Evolutionary conservation across 768 basidiomycete species (phyloP).

Genomic region (Boletus insuetus): DNA sequence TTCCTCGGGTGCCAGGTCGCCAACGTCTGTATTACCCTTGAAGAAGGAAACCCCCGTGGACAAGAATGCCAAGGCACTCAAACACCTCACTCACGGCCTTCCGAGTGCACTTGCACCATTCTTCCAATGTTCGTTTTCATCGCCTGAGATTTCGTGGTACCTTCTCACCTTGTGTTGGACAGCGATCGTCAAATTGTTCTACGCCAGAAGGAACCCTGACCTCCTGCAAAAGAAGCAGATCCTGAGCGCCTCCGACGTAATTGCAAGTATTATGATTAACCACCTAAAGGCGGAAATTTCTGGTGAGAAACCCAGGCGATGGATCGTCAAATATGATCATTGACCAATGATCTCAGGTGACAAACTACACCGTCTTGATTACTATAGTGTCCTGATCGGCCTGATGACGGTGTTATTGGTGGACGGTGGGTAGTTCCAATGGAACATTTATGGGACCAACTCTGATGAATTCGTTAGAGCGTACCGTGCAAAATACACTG

Average conservation of each 20-base stretch:
- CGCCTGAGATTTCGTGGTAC: background rate
- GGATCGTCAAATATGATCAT: slow-evolving; percentile 11
- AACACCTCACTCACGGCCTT: slow-evolving; percentile 76
- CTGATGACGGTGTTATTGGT: slow-evolving; percentile 50
- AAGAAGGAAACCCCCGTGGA: slow-evolving; percentile 49
- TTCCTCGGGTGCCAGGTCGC: slow-evolving; percentile 20
- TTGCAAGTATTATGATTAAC: slow-evolving; percentile 71
- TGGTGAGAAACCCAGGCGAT: slow-evolving; percentile 41
- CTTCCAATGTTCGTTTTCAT: slow-evolving; percentile 66
- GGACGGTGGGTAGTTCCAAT: slow-evolving; percentile 43
- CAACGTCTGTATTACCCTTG: slow-evolving; percentile 26
- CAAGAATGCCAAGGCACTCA: slow-evolving; percentile 71
- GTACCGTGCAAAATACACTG: slow-evolving; percentile 66
- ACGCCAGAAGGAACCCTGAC: slow-evolving; percentile 77
- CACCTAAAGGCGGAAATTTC: slow-evolving; percentile 56
- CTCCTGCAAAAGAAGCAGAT: slow-evolving; percentile 75
- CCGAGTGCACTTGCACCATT: slow-evolving; percentile 76
- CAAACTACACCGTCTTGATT: slow-evolving; percentile 43
- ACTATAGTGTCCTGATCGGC: slow-evolving; percentile 54
- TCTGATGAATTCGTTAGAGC: slow-evolving; percentile 48
- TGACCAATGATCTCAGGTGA: slow-evolving; percentile 33
- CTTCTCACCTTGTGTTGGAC: slow-evolving; percentile 9
- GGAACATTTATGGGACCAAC: background rate
- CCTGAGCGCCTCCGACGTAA: slow-evolving; percentile 56
- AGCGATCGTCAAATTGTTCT: slow-evolving; percentile 89